Base-by-base conservation (phyloP, 2,329 filamentous ascomycete genomes). In the Berkeleyomyces basicola region DNA sequence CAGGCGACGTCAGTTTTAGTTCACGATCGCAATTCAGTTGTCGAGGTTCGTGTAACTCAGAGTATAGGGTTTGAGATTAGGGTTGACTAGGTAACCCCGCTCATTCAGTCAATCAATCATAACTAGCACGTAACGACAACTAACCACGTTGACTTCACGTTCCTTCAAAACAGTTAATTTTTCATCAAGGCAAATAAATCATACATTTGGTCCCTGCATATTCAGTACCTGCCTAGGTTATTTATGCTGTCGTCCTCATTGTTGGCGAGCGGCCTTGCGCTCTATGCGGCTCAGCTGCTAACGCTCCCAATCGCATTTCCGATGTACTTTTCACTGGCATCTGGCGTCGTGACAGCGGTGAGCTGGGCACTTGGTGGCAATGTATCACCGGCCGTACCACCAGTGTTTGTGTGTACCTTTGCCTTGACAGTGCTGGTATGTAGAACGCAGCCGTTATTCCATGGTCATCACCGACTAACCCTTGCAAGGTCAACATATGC, bases 281-380 rank as follows among this genome's bases (percentile, higher is more conserved):
- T 59, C 16, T 63, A 63, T 31, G 57, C 57, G 14, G 61, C 61
- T n/a, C 55, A 59, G 37, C 61, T 63, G 36, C 40, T 63, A 9
- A 63, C 55, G 1, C 14, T 49, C 14, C 61, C 61, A 40, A 23
- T 63, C 36, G 61, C 36, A 5, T 57, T 43, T 31, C 49, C 61
- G n/a, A 46, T 63, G 11, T 59, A 59, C 37, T 63, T 63, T 59
- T 36, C 55, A n/a, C 31, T 63, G 11, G 43, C n/a, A 7, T 11
- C 7, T 23, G 33, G 44, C 39, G 14, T 36, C 23, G 36, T 63
- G 11, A 42, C 57, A 16, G 33, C 46, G 10, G 36, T 49, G 31
- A 40, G 47, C 23, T 61, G 62, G 62, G 10, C 23, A 36, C 40
- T 60, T 3, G 47, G 31, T 37, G 37, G 57, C 23, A 51, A 53